phyloP scores from a whole-genome alignment of 2,329 filamentous ascomycete genomes.

The Ophiosphaerella herpotricha region DNA sequence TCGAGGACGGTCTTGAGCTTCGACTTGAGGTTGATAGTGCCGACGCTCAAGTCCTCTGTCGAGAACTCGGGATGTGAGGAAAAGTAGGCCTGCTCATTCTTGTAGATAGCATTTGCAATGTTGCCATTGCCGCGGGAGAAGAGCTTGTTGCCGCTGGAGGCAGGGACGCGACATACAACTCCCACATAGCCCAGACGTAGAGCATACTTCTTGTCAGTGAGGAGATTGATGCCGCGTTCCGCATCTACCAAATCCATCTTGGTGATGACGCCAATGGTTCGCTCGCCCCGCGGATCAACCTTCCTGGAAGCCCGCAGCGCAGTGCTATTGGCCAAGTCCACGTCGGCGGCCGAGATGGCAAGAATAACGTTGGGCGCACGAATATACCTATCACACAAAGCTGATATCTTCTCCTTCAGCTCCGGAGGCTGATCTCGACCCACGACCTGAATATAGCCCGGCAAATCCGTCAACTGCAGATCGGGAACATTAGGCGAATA shows the following conservation, averaged over 20 bases:
- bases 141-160: constrained; percentile 63
- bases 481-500: constrained; percentile 96
- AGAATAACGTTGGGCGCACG: constrained; percentile 94
- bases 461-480: constrained; percentile 91
- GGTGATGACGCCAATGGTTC: constrained; percentile 97
- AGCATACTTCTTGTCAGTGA: constrained; percentile 90
- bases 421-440: constrained; percentile 88
- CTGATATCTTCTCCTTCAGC: constrained; percentile 92
- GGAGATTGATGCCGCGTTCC: constrained; percentile 73
- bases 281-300: constrained; percentile 90
- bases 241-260: constrained; percentile 98
- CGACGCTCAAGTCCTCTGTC: constrained; percentile 71
- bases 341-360: constrained; percentile 95
- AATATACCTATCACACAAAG: constrained; percentile 98
- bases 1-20: constrained; percentile 97
- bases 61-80: constrained; percentile 85
- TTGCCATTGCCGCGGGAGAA: constrained; percentile 84
- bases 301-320: constrained; percentile 86
- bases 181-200: constrained; percentile 95
- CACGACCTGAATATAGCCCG: constrained; percentile 95
- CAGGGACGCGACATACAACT: constrained; percentile 82
- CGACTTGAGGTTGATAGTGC: constrained; percentile 84
- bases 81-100: constrained; percentile 89
- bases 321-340: constrained; percentile 95
- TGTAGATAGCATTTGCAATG: constrained; percentile 77